Base-by-base conservation (phyloP, 805 yeast species). In the Tetrapisispora namnaoensis region DNA sequence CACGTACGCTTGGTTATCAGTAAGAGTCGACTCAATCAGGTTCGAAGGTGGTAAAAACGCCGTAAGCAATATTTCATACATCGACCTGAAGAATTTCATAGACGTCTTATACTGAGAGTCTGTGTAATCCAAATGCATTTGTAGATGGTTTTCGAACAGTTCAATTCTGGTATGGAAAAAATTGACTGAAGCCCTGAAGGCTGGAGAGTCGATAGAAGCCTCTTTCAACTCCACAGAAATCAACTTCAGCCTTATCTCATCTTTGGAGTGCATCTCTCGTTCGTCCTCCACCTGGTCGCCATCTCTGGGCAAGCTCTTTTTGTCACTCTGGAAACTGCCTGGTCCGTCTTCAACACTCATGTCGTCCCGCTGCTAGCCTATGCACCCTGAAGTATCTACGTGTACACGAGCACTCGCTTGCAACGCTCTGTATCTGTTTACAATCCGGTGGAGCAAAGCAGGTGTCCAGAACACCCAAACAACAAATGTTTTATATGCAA, bases 121-220 rank as follows among this genome's bases (percentile, higher is more conserved):
- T 72, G 58, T 32, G 78, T 71, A 48, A 70, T 74, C 18, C 67
- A 56, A 37, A 75, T 61, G 13, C 66, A 67, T 49, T n/a, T 73
- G 72, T 8, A 83, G 63, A 95, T 95, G 86, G 46, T 72, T 72
- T 45, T 81, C 86, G 22, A 85, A 70, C 38, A 74, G 72, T 14
- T 70, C 75, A 17, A 85, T 66, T 60, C 84, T 88, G 18, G 69
- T 60, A 52, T 79, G 81, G 50, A 76, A 60, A 56, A 78, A 83
- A 58, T 83, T 82, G 40, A 76, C 72, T 6, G 81, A 73, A 0
- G 98, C 95, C 41, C 97, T 72, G 66, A 91, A 91, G 37, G 90
- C 77, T 10, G 99, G 98, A 3, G 95, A 81, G 42, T 57, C 60
- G 5, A 51, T 30, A 2, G 56, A 49, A 3, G 59, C 59, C 28